Base-by-base conservation (phyloP, 2,329 filamentous ascomycete species). In the Teratosphaeria destructans region DNA sequence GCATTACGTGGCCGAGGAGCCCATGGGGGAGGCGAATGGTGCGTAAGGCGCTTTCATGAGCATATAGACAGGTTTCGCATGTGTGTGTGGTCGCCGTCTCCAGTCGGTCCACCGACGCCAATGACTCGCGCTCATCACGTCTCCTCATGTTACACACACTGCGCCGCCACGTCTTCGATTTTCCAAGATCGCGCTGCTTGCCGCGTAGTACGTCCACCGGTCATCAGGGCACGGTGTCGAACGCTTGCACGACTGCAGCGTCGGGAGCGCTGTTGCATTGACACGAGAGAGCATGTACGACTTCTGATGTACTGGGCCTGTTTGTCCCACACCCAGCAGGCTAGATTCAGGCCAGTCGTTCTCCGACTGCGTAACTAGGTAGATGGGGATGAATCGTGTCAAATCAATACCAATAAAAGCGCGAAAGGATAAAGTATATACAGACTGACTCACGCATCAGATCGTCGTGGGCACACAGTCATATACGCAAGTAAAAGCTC, bases 1-100 rank as follows among this genome's bases (percentile, higher is more conserved):
- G 72, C 93, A 97, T 78, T 96, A 96, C 68, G 91, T 96, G 65
- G 91, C 92, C 1, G 90, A 93, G 73, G 94, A 99, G 81, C 85
- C 89, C 47, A 85, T 60, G 58, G 54, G 11, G 19, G 19, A 55
- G 52, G 52, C 32, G 16, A 35, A 54, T 54, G 43, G 43, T 19
- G 16, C 43, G 19, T 49, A 6, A 49, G n/a, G 19, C 43, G 7
- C 19, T 23, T 5, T 11, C 6, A 3, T 5, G 16, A 49, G 8
- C 43, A 6, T 49, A 49, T 16, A 23, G 37, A 43, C 37, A 43
- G 2, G 7, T 16, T n/a, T 5, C 5, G 10, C 11, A 43, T 14
- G 37, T 43, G 16, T 43, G 16, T 16, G 12, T 16, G 14, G 12
- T n/a, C 37, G 16, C 37, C 37, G 16, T 43, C 37, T 43, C 29